Percentiles rank a stretch among this genome's conserved stretches.
Evolutionary conservation across 2,329 filamentous ascomycete genomes (phyloP).

Genomic region (Trichoderma cornu-damae): DNA sequence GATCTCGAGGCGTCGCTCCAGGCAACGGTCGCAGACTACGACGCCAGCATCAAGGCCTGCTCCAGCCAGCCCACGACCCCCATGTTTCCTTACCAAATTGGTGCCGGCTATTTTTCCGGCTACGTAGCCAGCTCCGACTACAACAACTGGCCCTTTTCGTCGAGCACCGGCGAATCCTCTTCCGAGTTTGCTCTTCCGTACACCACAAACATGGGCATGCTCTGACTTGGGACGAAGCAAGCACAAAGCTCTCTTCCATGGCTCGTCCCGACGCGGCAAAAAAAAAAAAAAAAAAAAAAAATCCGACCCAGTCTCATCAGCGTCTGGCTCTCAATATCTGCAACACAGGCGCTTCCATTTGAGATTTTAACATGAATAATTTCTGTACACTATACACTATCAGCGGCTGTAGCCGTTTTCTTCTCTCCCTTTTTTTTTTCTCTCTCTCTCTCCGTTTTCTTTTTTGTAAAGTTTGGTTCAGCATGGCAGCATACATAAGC

Average conservation of each 20-base stretch:
- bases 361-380: background rate
- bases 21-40: slow-evolving; percentile 41
- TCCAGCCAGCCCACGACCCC: slow-evolving; percentile 47
- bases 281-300: too few relatives aligned
- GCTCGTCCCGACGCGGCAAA: too few relatives aligned
- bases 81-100: slow-evolving; percentile 41
- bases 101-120: slow-evolving; percentile 38
- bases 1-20: slow-evolving; percentile 42
- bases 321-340: background rate
- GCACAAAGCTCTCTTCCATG: background rate
- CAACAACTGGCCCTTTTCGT: slow-evolving; percentile 47
- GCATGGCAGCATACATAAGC: slow-evolving; percentile 12
- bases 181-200: slow-evolving; percentile 30
- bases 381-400: slow-evolving; percentile 10
- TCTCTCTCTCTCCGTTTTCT: too few relatives aligned
- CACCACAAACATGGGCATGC: slow-evolving; percentile 36
- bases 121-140: slow-evolving; percentile 43
- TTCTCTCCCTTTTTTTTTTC: background rate
- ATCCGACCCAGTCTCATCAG: background rate
- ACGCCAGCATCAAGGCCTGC: slow-evolving; percentile 35
- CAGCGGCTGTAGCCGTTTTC: background rate
- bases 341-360: background rate
- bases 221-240: slow-evolving; percentile 15
- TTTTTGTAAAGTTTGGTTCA: background rate
- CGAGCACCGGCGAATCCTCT: slow-evolving; percentile 33